Conservation (phyloP, 78 protist species). For the Planoprotostelium fungivorum region DNA sequence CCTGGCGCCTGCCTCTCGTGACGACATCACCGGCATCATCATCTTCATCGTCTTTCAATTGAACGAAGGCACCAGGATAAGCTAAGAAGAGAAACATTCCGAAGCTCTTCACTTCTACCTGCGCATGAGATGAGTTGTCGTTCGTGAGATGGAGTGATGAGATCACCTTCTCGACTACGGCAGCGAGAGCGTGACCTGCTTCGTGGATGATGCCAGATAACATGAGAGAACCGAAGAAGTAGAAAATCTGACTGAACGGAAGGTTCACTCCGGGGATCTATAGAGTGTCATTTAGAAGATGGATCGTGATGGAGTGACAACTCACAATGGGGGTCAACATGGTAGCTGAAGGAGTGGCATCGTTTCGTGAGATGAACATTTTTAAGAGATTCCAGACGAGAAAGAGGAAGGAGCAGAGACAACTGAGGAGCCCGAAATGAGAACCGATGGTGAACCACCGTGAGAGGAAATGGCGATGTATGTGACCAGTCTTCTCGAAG, state of each 20-base stretch:
- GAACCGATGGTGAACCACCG: neutral
- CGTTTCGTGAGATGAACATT: neutral
- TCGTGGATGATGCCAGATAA: neutral
- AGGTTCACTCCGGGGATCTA: neutral
- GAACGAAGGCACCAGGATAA: neutral
- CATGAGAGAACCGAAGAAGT: neutral
- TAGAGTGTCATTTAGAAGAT: neutral
- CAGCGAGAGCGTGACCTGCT: neutral
- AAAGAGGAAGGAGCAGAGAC: neutral
- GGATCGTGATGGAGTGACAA: neutral
- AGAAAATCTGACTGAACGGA: neutral
- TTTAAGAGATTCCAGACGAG: neutral
- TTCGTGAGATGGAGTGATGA: neutral
- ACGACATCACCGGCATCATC: too few species aligned
- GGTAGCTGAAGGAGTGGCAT: too few species aligned
- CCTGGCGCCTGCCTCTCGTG: neutral
- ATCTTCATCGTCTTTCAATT: neutral
- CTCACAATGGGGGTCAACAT: neutral
- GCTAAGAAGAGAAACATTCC: neutral
- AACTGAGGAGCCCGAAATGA: neutral
- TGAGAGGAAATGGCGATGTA: neutral
- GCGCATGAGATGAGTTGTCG: neutral
- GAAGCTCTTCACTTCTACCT: neutral
- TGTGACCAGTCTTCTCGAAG: neutral
- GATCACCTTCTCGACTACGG: neutral